These are phyloP conservation scores for Tarenaya hassleriana DNA, from an alignment of 345 rosid species.

Conservation along the genomic window DNA sequence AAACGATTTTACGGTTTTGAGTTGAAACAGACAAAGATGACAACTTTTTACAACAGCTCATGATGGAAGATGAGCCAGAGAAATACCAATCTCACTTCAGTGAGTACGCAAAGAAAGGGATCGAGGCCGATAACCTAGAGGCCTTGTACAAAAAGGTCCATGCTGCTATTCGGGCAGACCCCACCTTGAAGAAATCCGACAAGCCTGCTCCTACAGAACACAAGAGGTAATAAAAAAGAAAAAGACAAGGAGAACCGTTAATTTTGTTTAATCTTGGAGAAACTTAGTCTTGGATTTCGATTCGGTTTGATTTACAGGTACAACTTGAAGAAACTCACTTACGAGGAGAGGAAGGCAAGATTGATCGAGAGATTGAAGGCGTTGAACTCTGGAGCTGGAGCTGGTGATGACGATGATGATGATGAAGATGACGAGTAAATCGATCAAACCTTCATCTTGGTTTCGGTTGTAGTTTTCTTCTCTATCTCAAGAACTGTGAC, in stretches of 20 bases:
- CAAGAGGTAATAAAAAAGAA: constrained; percentile 42
- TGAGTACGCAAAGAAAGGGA: constrained; percentile 38
- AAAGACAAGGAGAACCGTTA: too few relatives aligned
- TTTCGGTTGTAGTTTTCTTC: neutral
- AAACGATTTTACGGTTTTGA: neutral
- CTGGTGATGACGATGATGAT: constrained; percentile 24
- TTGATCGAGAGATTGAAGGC: constrained; percentile 43
- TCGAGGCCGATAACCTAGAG: constrained; percentile 41
- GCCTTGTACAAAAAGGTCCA: constrained; percentile 52
- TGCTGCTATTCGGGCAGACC: constrained; percentile 54
- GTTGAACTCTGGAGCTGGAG: constrained; percentile 30
- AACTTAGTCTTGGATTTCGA: neutral
- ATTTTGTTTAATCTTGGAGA: neutral
- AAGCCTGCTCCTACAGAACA: constrained; percentile 43
- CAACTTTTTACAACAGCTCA: neutral
- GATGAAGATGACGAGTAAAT: constrained; percentile 24
- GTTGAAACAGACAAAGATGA: neutral
- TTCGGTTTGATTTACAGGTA: constrained; percentile 31
- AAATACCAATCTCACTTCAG: constrained; percentile 52
- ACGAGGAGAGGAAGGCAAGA: constrained; percentile 40
- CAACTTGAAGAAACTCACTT: constrained; percentile 46
- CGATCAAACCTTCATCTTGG: neutral
- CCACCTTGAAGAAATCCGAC: constrained; percentile 35
- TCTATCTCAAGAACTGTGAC: neutral
- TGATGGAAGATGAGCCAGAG: constrained; percentile 50